Conservation (phyloP, 768 basidiomycete genomes). For the Amanita rubescens region DNA sequence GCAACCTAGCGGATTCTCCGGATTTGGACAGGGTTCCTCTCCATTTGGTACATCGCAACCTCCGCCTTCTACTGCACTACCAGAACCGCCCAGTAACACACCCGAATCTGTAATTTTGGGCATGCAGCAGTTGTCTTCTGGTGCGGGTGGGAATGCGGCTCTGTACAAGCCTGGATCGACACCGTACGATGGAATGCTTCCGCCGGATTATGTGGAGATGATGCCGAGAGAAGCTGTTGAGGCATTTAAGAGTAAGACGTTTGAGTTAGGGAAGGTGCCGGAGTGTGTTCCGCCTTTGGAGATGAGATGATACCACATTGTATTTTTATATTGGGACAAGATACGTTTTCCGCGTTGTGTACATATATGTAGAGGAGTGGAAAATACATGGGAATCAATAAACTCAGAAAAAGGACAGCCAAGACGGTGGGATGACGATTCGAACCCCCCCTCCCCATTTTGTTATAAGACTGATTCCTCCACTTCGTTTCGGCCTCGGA, state of each 20-base stretch:
- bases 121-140: background rate
- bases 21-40: slow-evolving; percentile 8
- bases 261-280: slow-evolving; percentile 63
- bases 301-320: slow-evolving; percentile 42
- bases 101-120: slow-evolving; percentile 4
- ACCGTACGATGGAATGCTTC: slow-evolving; percentile 50
- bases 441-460: too few relatives aligned
- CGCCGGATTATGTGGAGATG: slow-evolving; percentile 47
- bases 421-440: too few relatives aligned
- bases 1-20: background rate
- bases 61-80: background rate
- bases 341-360: too few relatives aligned
- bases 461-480: too few relatives aligned
- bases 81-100: background rate
- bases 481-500: too few relatives aligned
- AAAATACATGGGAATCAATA: too few relatives aligned
- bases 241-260: slow-evolving; percentile 49
- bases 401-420: too few relatives aligned
- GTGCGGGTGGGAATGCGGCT: background rate
- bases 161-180: slow-evolving; percentile 39
- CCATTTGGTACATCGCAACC: background rate
- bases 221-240: slow-evolving; percentile 43
- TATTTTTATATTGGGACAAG: too few relatives aligned
- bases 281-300: slow-evolving; percentile 69
- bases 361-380: too few relatives aligned